These are phyloP conservation scores for Chytriomyces confervae DNA, from an alignment of 192 early-diverging fungal genomes.

Conservation along the genomic window DNA sequence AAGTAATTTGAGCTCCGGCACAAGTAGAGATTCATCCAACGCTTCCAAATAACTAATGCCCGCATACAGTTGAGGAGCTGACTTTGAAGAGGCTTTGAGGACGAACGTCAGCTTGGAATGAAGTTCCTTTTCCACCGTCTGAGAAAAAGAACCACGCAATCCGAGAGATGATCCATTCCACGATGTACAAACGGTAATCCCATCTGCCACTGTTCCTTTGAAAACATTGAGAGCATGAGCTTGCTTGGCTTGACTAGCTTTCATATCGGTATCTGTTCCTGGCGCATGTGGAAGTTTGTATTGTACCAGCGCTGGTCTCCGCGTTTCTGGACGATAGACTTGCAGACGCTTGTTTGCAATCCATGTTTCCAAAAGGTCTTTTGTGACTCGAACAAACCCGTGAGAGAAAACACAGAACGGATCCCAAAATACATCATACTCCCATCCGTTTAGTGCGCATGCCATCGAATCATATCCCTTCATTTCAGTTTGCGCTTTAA, in stretches of 20 bases:
- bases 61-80: conserved; percentile 5
- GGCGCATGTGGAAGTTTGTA: neutral
- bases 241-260: neutral
- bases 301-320: conserved; percentile 7
- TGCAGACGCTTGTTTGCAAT: neutral
- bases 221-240: conserved; percentile 2
- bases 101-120: conserved; percentile 21
- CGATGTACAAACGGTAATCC: conserved; percentile 4
- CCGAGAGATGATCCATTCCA: conserved; percentile 25
- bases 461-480: conserved; percentile 32
- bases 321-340: neutral
- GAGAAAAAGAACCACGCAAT: neutral
- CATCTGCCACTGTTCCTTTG: conserved; percentile 24
- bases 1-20: conserved; percentile 29
- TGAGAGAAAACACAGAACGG: conserved; percentile 27
- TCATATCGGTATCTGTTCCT: neutral
- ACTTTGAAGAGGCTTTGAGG: neutral
- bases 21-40: neutral
- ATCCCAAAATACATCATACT: conserved; percentile 35
- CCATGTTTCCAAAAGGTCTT: neutral
- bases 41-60: conserved; percentile 26
- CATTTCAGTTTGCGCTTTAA: conserved; percentile 1
- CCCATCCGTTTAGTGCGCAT: neutral
- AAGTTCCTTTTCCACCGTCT: conserved; percentile 29
- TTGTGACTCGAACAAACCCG: conserved; percentile 4